phyloP scores from a whole-genome alignment of 176 grass and related monocot species.

The Themeda triandra region DNA sequence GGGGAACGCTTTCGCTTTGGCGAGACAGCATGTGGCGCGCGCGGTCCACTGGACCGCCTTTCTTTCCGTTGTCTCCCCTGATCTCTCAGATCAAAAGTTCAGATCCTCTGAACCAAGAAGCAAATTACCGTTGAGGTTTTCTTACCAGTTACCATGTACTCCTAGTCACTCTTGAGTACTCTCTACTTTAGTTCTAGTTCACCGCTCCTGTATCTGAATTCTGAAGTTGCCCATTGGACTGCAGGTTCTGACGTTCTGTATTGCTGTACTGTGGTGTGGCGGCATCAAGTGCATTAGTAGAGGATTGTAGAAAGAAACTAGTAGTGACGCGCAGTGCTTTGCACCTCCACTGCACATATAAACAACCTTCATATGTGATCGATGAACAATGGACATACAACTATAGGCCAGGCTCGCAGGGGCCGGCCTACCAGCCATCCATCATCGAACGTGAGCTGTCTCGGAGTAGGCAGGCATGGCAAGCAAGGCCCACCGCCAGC shows the following conservation, averaged over 20 bases:
- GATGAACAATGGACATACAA: background rate
- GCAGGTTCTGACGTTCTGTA: background rate
- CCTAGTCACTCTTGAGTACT: too few species aligned
- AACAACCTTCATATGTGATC: background rate
- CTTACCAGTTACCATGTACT: too few species aligned
- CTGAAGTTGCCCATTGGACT: background rate
- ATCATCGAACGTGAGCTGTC: constrained; percentile 42
- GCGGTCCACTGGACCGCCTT: background rate
- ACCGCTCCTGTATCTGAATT: background rate
- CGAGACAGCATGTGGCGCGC: constrained; percentile 15
- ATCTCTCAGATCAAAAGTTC: background rate
- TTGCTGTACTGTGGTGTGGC: background rate
- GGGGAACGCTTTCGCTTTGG: constrained; percentile 21
- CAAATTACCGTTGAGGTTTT: background rate
- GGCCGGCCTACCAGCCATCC: background rate
- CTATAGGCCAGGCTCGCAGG: background rate
- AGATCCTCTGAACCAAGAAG: background rate
- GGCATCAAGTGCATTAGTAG: background rate
- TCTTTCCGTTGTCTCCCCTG: background rate
- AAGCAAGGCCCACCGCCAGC: background rate
- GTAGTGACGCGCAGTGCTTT: background rate
- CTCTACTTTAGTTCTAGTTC: background rate
- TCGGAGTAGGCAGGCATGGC: background rate
- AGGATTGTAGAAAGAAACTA: background rate
- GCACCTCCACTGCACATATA: background rate